These are phyloP conservation scores for Tarenaya hassleriana DNA, from an alignment of 345 rosid genomes.

Conservation along the genomic window DNA sequence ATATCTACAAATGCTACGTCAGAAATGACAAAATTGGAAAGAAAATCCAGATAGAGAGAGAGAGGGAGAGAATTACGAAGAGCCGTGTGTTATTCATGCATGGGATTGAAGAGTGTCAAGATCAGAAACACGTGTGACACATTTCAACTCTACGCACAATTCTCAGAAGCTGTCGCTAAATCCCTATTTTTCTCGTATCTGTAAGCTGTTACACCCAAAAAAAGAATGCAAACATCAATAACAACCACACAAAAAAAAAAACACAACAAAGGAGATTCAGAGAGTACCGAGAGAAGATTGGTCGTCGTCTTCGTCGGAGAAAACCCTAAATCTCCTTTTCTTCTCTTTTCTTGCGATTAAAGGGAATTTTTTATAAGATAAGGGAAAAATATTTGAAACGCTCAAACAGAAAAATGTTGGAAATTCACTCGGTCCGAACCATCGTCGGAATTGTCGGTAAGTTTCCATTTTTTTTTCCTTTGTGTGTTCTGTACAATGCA, in stretches of 20 bases:
- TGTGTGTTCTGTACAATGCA: no score
- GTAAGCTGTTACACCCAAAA: no score
- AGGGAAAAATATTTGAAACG: slow-evolving; percentile 1
- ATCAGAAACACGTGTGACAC: slow-evolving; percentile 16
- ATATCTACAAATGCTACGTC: no score
- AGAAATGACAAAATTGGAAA: background rate
- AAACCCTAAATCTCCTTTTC: no score
- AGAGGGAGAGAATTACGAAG: slow-evolving; percentile 20
- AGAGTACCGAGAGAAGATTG: no score
- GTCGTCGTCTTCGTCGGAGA: no score
- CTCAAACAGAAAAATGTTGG: slow-evolving; percentile 20
- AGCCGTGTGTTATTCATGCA: slow-evolving; percentile 32
- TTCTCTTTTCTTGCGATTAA: slow-evolving; percentile 1
- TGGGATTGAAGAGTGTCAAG: slow-evolving; percentile 20
- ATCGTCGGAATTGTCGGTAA: slow-evolving; percentile 54
- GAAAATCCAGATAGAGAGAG: background rate
- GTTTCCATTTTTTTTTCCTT: no score
- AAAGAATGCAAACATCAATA: no score
- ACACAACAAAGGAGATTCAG: no score
- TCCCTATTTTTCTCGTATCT: slow-evolving; percentile 1
- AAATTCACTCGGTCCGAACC: slow-evolving; percentile 32
- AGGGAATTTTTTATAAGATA: slow-evolving; percentile 12
- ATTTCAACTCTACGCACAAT: slow-evolving; percentile 9
- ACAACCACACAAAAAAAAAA: no score
- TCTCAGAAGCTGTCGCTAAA: slow-evolving; percentile 16